These are phyloP conservation scores for Niveomyces coronatus DNA, from an alignment of 2,329 filamentous ascomycete species.

Conservation along the genomic window DNA sequence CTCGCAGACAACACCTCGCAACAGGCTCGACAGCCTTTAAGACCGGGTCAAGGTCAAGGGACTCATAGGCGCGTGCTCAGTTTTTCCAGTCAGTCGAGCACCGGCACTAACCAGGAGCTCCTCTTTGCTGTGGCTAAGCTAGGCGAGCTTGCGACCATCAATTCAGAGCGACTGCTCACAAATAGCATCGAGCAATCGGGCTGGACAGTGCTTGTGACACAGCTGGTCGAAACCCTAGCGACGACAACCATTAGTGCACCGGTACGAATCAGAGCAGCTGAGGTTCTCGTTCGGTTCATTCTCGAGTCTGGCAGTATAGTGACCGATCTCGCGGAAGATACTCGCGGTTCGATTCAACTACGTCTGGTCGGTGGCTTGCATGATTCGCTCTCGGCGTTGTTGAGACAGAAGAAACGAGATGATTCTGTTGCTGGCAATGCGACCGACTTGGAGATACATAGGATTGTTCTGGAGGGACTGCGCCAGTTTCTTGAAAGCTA, in stretches of 20 bases:
- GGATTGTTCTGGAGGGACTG: conserved; percentile 66
- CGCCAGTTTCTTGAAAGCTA: conserved; percentile 79
- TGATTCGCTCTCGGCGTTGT: conserved; percentile 45
- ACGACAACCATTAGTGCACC: conserved; percentile 37
- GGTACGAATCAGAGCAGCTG: conserved; percentile 50
- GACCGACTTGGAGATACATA: conserved; percentile 70
- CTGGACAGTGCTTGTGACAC: conserved; percentile 57
- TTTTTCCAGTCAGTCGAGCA: conserved; percentile 32
- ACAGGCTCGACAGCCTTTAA: not conserved
- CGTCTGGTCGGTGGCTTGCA: conserved; percentile 59
- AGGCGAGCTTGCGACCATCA: conserved; percentile 62
- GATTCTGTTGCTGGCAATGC: conserved; percentile 47
- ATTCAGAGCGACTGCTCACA: conserved; percentile 62
- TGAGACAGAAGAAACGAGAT: conserved; percentile 40
- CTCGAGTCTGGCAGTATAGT: conserved; percentile 49
- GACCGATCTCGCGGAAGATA: conserved; percentile 37
- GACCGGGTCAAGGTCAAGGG: conserved; percentile 22
- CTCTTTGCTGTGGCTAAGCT: conserved; percentile 63
- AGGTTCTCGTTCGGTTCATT: conserved; percentile 49
- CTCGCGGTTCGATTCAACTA: conserved; percentile 55
- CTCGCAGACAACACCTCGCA: conserved; percentile 11
- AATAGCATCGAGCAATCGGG: conserved; percentile 59
- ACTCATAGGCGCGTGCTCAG: conserved; percentile 37
- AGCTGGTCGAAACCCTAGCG: conserved; percentile 42
- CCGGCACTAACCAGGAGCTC: conserved; percentile 49